Evolutionary conservation across 192 early-diverging fungal genomes (phyloP).

Genomic region (Coemansia sp.): DNA sequence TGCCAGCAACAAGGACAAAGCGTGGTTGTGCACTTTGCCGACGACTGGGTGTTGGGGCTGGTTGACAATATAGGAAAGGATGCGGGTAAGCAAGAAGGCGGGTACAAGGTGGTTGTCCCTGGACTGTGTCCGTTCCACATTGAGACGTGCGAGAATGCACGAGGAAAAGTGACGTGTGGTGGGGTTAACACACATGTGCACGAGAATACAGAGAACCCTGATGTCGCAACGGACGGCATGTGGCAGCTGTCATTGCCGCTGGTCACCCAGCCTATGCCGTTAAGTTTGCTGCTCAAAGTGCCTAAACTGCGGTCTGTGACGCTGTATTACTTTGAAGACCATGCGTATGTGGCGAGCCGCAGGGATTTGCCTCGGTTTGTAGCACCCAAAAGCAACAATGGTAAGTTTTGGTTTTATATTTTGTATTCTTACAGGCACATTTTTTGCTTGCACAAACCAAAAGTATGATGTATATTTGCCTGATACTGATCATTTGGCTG

Average conservation of each 20-base stretch:
- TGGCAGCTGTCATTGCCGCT: slow-evolving; percentile 12
- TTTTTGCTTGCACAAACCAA: no score
- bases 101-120: slow-evolving; percentile 12
- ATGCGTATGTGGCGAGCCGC: not conserved
- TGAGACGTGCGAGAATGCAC: not conserved
- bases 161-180: slow-evolving; percentile 5
- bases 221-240: not conserved
- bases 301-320: slow-evolving; percentile 17
- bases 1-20: slow-evolving; percentile 17
- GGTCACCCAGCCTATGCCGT: slow-evolving; percentile 34
- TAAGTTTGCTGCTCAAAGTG: slow-evolving; percentile 21
- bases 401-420: no score
- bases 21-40: slow-evolving; percentile 9
- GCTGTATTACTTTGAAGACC: slow-evolving; percentile 24
- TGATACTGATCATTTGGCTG: not conserved
- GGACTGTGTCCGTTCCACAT: slow-evolving; percentile 47
- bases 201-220: not conserved
- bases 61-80: not conserved
- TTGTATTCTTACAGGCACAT: no score
- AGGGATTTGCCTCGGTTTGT: not conserved
- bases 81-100: not conserved
- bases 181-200: slow-evolving; percentile 31
- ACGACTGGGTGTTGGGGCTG: slow-evolving; percentile 12
- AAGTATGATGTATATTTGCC: no score
- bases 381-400: no score